These are phyloP conservation scores for Albophoma yamanashiensis DNA, from an alignment of 2,329 filamentous ascomycete genomes.

Conservation along the genomic window DNA sequence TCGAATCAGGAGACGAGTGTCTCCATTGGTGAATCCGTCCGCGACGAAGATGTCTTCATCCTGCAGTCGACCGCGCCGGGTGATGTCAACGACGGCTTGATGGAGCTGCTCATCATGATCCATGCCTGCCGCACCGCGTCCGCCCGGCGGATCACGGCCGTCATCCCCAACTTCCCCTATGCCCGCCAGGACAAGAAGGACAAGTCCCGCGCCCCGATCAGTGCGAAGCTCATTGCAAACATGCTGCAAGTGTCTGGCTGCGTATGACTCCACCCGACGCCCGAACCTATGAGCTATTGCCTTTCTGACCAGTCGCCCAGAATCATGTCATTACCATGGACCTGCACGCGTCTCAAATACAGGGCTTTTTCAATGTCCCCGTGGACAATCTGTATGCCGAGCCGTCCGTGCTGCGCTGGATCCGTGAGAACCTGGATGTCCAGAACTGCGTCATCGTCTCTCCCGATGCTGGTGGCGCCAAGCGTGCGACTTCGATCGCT, in stretches of 20 bases:
- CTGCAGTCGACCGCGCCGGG: conserved; percentile 89
- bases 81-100: conserved; percentile 95
- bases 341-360: conserved; percentile 84
- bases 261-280: conserved; percentile 16
- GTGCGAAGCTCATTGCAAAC: conserved; percentile 89
- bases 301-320: conserved; percentile 9
- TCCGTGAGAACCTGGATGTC: conserved; percentile 71
- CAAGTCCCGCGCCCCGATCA: conserved; percentile 86
- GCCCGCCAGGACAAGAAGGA: conserved; percentile 98
- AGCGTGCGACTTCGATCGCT: conserved; percentile 86
- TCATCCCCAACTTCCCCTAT: conserved; percentile 94
- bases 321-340: conserved; percentile 82
- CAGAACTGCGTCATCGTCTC: conserved; percentile 88
- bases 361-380: conserved; percentile 85
- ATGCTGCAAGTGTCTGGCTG: conserved; percentile 94
- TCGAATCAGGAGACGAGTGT: conserved; percentile 84
- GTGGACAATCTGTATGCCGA: conserved; percentile 82
- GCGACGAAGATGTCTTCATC: conserved; percentile 98
- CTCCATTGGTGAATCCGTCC: conserved; percentile 89
- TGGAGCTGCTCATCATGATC: conserved; percentile 98
- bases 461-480: conserved; percentile 89
- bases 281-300: not conserved
- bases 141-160: conserved; percentile 85
- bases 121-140: conserved; percentile 66
- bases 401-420: conserved; percentile 85